These are phyloP conservation scores for Rhododendron ovatum DNA, from an alignment of 148 eudicot species.

Conservation along the genomic window DNA sequence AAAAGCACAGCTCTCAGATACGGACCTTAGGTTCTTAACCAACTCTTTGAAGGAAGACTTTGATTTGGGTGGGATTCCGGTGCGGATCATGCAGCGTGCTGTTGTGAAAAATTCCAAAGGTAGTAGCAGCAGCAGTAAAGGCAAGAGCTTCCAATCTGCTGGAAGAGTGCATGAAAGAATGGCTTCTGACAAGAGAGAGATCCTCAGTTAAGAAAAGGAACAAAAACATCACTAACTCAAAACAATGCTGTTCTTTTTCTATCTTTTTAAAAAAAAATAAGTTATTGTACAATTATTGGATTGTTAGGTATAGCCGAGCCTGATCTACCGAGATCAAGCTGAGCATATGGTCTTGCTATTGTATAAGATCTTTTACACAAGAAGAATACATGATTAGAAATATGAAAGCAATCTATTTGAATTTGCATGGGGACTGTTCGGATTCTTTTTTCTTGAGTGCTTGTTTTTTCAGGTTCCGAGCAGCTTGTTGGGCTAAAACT, in stretches of 20 bases:
- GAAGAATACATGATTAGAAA: background rate
- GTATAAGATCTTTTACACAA: background rate
- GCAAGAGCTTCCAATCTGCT: slow-evolving; percentile 25
- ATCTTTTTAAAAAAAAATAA: no score
- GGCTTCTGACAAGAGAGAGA: slow-evolving; percentile 59
- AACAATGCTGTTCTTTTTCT: background rate
- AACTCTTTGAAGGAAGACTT: slow-evolving; percentile 92
- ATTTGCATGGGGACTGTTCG: background rate
- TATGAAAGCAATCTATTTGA: background rate
- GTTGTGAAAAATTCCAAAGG: slow-evolving; percentile 29
- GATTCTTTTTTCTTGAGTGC: background rate
- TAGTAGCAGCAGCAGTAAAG: slow-evolving; percentile 2
- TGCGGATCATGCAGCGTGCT: slow-evolving; percentile 71
- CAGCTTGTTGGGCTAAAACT: no score
- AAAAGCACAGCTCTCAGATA: slow-evolving; percentile 62
- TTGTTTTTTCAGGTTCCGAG: background rate
- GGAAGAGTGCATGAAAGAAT: slow-evolving; percentile 29
- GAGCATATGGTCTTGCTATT: background rate
- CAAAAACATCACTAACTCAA: background rate
- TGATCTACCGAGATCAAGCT: background rate
- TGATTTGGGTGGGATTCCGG: slow-evolving; percentile 85
- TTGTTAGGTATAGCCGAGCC: background rate
- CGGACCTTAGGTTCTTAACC: slow-evolving; percentile 76
- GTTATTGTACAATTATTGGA: background rate
- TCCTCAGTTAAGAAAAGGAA: slow-evolving; percentile 1